A percentile compares a stretch with the other conserved stretches of the same genome.
phyloP scores from a whole-genome alignment of 2,329 filamentous ascomycete genomes.

The Talaromyces sp. region DNA sequence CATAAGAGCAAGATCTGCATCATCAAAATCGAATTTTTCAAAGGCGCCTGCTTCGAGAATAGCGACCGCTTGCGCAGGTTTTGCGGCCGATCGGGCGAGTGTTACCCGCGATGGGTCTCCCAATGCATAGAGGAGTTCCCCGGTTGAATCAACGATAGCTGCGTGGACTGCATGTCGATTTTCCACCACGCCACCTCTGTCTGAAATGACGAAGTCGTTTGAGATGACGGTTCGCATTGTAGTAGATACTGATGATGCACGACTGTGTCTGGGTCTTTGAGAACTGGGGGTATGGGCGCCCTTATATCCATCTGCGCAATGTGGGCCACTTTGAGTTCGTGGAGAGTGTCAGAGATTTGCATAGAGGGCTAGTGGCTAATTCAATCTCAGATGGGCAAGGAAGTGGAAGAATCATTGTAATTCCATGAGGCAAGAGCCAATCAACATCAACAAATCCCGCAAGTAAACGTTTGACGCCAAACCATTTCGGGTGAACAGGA shows the following conservation, averaged over 20 bases:
- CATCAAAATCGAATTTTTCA: slow-evolving; percentile 41
- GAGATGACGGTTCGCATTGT: slow-evolving; percentile 11
- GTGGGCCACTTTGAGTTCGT: too few species aligned
- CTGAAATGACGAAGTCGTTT: slow-evolving; percentile 38
- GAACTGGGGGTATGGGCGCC: too few species aligned
- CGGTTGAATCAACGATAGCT: slow-evolving; percentile 43
- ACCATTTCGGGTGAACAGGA: too few species aligned
- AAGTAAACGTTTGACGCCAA: too few species aligned
- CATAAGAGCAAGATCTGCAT: slow-evolving; percentile 50
- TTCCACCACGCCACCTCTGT: slow-evolving; percentile 45
- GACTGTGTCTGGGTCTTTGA: too few species aligned
- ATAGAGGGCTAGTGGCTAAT: too few species aligned
- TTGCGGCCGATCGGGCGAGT: slow-evolving; percentile 50
- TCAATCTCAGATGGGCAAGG: neutral
- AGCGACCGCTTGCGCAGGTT: slow-evolving; percentile 50
- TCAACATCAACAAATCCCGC: too few species aligned
- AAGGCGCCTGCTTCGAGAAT: slow-evolving; percentile 47
- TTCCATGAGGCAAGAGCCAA: too few species aligned
- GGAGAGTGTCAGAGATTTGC: too few species aligned
- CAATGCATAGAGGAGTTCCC: slow-evolving; percentile 43
- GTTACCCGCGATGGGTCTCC: slow-evolving; percentile 49
- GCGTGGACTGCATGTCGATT: slow-evolving; percentile 51
- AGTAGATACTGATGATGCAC: neutral
- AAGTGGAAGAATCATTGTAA: neutral
- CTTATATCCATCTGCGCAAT: too few species aligned